Evolutionary conservation across 768 basidiomycete genomes (phyloP).

Genomic region (Naganishia friedmannii): DNA sequence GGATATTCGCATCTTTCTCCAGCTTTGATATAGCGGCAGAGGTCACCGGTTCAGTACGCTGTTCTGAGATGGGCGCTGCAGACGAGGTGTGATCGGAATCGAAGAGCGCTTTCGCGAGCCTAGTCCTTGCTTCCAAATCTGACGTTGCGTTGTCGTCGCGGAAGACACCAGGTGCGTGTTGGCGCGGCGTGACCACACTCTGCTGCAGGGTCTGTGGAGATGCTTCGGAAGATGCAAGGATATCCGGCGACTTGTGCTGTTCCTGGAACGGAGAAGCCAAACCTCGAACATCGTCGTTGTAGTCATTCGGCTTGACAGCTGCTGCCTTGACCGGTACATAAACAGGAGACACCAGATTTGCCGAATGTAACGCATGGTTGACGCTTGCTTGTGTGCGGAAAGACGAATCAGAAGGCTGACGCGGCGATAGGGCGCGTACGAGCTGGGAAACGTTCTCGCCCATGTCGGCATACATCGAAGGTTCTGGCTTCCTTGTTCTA

Average conservation of each 20-base stretch:
- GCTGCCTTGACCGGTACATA: neutral
- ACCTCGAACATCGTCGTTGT: neutral
- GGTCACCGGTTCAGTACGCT: neutral
- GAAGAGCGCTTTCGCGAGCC: neutral
- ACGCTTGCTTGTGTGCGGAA: neutral
- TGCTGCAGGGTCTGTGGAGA: neutral
- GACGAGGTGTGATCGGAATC: neutral
- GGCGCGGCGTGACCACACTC: neutral
- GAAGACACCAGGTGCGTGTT: neutral
- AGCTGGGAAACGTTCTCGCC: constrained; percentile 19
- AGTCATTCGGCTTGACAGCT: neutral
- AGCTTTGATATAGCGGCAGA: neutral
- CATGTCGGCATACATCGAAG: constrained; percentile 3
- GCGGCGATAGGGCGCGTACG: constrained; percentile 7
- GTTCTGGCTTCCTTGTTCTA: constrained; percentile 6
- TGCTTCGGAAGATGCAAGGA: neutral
- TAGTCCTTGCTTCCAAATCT: neutral
- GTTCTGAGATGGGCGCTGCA: neutral
- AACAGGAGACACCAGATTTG: neutral
- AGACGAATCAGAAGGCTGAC: neutral
- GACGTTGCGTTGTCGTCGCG: neutral
- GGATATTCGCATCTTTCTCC: constrained; percentile 16
- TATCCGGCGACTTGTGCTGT: constrained; percentile 4
- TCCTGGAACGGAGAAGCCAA: neutral
- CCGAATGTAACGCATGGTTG: neutral